Evolutionary conservation across 2,329 filamentous ascomycete species (phyloP), one percentile per base, ranked within the genome.

Genomic region (Beauveria caledonica): DNA sequence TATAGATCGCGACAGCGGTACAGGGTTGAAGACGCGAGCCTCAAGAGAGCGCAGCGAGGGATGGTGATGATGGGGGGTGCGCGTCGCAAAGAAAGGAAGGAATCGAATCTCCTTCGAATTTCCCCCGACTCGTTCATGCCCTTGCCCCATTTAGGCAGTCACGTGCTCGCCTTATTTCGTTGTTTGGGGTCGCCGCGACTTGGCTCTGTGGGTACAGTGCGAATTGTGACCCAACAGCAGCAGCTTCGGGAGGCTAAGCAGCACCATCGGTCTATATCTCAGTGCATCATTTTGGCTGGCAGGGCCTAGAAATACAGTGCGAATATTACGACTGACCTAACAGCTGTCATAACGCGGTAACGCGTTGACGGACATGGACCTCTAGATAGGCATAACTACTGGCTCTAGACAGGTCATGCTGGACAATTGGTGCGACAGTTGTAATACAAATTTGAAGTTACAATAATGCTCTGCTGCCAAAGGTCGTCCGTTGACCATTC

Each of bases 41-140:
- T 58, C 56, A n/a, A 33, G 56, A 21, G 48, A 40, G 39, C 19
- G 39, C 42, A 27, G 19, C n/a, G 48, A 51, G n/a, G 21, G 46
- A 59, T 59, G 56, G 33, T 40, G 39, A 59, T 59, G 48, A 59
- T 51, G 46, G 25, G 48, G 48, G 15, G 23, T 45, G 56, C 56
- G 56, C 56, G 56, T 51, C 56, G 56, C 56, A 56, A 56, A 36
- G 21, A 40, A 19, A 52, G 27, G n/a, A 23, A 39, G 2, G 27
- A 33, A 44, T 13, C 25, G 27, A 33, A 44, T 13, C 25, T 50
- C 25, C 56, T 39, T 59, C 17, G 46, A 13, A 51, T 19, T 23
- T 29, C 19, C 56, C 46, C 56, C 33, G 21, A 23, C 19, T n/a
- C 23, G 56, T 29, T 52, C 46, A 25, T 59, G 48, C 56, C 46